phyloP scores from a whole-genome alignment of 345 rosid species.

The Boechera retrofracta region DNA sequence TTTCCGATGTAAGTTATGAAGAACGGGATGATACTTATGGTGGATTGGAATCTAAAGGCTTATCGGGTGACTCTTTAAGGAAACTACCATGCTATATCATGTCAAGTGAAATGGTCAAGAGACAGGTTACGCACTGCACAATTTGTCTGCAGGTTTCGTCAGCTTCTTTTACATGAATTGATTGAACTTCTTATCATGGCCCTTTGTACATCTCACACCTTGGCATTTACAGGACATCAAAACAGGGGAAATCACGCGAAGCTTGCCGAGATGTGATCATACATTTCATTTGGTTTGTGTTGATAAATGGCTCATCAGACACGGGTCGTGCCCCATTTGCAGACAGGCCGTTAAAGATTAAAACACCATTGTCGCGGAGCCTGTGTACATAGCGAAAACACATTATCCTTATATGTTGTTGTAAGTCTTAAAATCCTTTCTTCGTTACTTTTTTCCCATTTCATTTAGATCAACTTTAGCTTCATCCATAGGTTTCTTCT shows the following conservation, averaged over 20 bases:
- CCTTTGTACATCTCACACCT: slow-evolving; percentile 20
- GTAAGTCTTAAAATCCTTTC: slow-evolving; percentile 21
- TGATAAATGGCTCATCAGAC: slow-evolving; percentile 78
- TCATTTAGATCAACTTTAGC: slow-evolving; percentile 10
- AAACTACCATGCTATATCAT: slow-evolving; percentile 70
- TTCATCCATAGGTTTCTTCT: slow-evolving; percentile 24
- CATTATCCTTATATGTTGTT: slow-evolving; percentile 33
- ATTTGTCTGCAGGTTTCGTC: slow-evolving; percentile 74
- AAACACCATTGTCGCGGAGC: background rate
- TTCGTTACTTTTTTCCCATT: background rate
- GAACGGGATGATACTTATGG: slow-evolving; percentile 52
- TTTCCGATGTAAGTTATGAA: slow-evolving; percentile 52
- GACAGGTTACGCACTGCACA: slow-evolving; percentile 58
- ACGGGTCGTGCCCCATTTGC: slow-evolving; percentile 79
- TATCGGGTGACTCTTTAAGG: slow-evolving; percentile 64
- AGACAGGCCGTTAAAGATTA: slow-evolving; percentile 59
- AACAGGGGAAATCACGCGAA: slow-evolving; percentile 68
- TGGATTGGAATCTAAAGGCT: slow-evolving; percentile 57
- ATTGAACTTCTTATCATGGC: slow-evolving; percentile 8
- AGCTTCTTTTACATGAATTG: slow-evolving; percentile 11
- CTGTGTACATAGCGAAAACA: slow-evolving; percentile 33
- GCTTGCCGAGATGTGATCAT: slow-evolving; percentile 72
- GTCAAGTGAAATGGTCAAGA: slow-evolving; percentile 55
- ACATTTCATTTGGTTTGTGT: slow-evolving; percentile 81
- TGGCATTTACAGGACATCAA: slow-evolving; percentile 56